phyloP scores from a whole-genome alignment of 805 yeast genomes.

The Barnettozyma populi region DNA sequence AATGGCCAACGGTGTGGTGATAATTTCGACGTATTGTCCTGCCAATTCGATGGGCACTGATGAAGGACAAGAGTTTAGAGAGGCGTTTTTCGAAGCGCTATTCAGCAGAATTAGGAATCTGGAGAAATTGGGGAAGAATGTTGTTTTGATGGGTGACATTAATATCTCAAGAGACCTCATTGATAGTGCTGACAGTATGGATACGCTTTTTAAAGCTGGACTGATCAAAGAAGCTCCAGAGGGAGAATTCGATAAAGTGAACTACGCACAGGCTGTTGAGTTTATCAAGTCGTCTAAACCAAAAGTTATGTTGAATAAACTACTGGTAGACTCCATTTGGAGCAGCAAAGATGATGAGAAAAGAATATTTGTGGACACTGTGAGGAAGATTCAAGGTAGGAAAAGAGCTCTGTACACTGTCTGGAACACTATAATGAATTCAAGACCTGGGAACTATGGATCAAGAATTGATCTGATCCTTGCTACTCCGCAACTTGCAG shows the following conservation, averaged over 20 bases:
- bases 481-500: slow-evolving; percentile 35
- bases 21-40: slow-evolving; percentile 78
- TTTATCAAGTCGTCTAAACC: slow-evolving; percentile 38
- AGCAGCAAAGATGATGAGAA: slow-evolving; percentile 28
- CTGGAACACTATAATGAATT: slow-evolving; percentile 79
- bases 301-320: slow-evolving; percentile 41
- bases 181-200: slow-evolving; percentile 73
- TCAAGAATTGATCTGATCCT: slow-evolving; percentile 81
- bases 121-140: slow-evolving; percentile 52
- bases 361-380: slow-evolving; percentile 51
- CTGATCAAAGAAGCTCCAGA: slow-evolving; percentile 25
- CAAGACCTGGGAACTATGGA: slow-evolving; percentile 80
- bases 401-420: slow-evolving; percentile 73
- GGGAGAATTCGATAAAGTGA: slow-evolving; percentile 31
- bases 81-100: slow-evolving; percentile 51
- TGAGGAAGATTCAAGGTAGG: slow-evolving; percentile 51
- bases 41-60: slow-evolving; percentile 76
- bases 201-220: slow-evolving; percentile 36
- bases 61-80: slow-evolving; percentile 56
- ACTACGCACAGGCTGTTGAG: slow-evolving; percentile 24
- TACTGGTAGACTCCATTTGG: slow-evolving; percentile 32
- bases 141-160: slow-evolving; percentile 83
- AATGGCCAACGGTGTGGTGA: slow-evolving; percentile 52
- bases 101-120: slow-evolving; percentile 58
- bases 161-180: slow-evolving; percentile 76